A percentile compares a stretch with the other conserved stretches of the same genome.
These are phyloP conservation scores for Citrus sp. DNA, from an alignment of 345 rosid species.

Conservation along the genomic window DNA sequence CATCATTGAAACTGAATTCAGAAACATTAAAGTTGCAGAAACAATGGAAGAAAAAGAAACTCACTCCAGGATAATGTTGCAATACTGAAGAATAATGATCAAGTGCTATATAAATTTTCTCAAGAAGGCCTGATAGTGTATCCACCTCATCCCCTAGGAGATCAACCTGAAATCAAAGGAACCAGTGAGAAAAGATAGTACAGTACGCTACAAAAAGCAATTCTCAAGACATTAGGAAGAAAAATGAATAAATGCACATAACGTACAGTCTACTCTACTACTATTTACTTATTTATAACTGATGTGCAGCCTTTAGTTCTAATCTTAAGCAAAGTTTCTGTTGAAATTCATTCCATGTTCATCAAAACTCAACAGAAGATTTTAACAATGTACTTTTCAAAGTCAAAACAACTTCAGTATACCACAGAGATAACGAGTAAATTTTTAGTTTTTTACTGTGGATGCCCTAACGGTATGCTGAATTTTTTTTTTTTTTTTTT, in stretches of 20 bases:
- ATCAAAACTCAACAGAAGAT: neutral
- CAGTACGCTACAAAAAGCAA: neutral
- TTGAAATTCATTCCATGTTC: neutral
- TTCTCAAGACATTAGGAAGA: neutral
- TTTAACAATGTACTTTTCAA: neutral
- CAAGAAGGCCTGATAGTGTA: constrained; percentile 62
- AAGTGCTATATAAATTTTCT: constrained; percentile 87
- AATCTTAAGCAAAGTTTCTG: neutral
- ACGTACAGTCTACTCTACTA: neutral
- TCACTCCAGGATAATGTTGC: constrained; percentile 90
- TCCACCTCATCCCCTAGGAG: constrained; percentile 93
- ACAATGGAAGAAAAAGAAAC: constrained; percentile 16
- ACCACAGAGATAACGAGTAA: neutral
- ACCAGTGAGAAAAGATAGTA: neutral
- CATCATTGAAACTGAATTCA: neutral
- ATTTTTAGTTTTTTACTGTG: neutral
- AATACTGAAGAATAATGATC: constrained; percentile 92
- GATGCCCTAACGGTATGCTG: neutral
- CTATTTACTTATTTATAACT: neutral
- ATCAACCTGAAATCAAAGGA: constrained; percentile 69
- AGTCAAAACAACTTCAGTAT: neutral
- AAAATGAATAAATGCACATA: neutral
- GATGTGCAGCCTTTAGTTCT: neutral
- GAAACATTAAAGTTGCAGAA: neutral
- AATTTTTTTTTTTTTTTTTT: neutral